Evolutionary conservation across 768 basidiomycete genomes (phyloP), one percentile per base, ranked within the genome.

Genomic region (Naganishia antarctica): DNA sequence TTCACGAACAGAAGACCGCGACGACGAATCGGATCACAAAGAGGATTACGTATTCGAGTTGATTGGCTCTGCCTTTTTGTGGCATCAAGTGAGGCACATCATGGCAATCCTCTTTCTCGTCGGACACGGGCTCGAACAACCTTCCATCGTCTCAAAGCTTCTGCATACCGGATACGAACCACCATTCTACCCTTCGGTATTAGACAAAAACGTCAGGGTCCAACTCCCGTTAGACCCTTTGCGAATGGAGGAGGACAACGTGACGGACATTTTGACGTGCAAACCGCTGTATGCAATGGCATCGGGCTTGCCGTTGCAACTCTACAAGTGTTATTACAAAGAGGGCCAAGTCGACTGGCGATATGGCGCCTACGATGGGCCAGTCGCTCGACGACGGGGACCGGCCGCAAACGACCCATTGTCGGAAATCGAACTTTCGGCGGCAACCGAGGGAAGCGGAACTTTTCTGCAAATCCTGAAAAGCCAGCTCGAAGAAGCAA

Each of bases 261-360:
- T 62, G 18, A 37, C 43, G 32, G 43, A 62, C 13, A 41, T 28
- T 29, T 47, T 70, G 29, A 68, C 68, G 13, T 68, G 70, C 32
- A 93, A 92, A 74, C 94, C 94, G 2, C 84, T 85, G 50, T 98
- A 97, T 74, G 86, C 88, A 70, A 98, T 98, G 89, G 91, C 92
- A 7, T 88, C 93, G 69, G 87, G 84, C 0, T 81, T 96, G 0
- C 93, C 94, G 1, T 83, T 99, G 41, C 83, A 97, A 78, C 84
- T 98, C 15, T 94, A 91, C 88, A 86, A 90, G 26, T 93, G 91
- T 72, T 84, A 81, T 0, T 97, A 90, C 76, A 78, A 81, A 32
- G 82, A 83, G 28, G 80, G 79, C 18, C 84, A 85, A 41, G 81
- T 93, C 8, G 79, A 81, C 60, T 97, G 94, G 93, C 83, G 84